phyloP scores from a whole-genome alignment of 257 asterid genomes.

The Nicotiana knightiana region DNA sequence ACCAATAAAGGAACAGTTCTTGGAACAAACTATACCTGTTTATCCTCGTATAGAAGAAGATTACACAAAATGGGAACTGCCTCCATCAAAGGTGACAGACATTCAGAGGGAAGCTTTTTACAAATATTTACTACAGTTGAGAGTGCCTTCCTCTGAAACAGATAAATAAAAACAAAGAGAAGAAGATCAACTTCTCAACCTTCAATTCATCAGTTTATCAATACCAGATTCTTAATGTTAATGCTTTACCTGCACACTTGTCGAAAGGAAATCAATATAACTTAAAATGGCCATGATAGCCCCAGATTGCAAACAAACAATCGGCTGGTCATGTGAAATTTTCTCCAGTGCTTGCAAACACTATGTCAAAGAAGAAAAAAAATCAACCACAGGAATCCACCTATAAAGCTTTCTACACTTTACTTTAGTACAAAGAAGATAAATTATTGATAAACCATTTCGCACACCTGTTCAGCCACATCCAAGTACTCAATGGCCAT shows the following conservation, averaged over 20 bases:
- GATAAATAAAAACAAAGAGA: slow-evolving; percentile 18
- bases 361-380: slow-evolving; percentile 32
- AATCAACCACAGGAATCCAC: slow-evolving; percentile 1
- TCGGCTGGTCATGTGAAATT: slow-evolving; percentile 83
- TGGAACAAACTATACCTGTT: slow-evolving; percentile 43
- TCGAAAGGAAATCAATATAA: slow-evolving; percentile 87
- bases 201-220: neutral
- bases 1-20: neutral
- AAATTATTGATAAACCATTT: slow-evolving; percentile 6
- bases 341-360: slow-evolving; percentile 92
- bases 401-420: slow-evolving; percentile 3
- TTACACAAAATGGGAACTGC: slow-evolving; percentile 91
- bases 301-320: slow-evolving; percentile 89
- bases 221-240: neutral
- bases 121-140: slow-evolving; percentile 82
- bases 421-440: neutral
- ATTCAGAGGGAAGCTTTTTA: slow-evolving; percentile 69
- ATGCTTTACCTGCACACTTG: slow-evolving; percentile 74
- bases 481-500: slow-evolving; percentile 78
- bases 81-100: slow-evolving; percentile 69
- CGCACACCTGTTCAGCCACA: slow-evolving; percentile 92
- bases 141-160: slow-evolving; percentile 76
- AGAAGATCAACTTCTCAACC: slow-evolving; percentile 18
- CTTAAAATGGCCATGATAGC: slow-evolving; percentile 83
- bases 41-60: slow-evolving; percentile 90